phyloP scores from a whole-genome alignment of 306 rosid species.

The Dryas drummondii region DNA sequence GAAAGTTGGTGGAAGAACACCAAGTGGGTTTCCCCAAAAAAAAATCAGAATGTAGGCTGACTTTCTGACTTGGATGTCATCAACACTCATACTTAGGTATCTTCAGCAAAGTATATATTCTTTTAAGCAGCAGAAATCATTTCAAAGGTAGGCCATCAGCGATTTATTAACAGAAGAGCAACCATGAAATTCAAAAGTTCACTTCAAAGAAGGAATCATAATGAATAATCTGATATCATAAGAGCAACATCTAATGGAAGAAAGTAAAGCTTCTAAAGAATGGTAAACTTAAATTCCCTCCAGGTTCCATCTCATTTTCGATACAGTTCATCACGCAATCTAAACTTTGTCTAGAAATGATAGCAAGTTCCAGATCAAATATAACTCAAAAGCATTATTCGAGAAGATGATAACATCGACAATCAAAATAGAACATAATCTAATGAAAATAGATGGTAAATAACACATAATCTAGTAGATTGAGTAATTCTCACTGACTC shows the following conservation, averaged over 20 bases:
- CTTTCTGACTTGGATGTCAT: no score
- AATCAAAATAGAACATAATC: conserved; percentile 15
- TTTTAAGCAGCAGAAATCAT: neutral
- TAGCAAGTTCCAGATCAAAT: conserved; percentile 16
- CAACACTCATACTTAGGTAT: no score
- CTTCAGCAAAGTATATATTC: no score
- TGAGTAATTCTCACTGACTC: conserved; percentile 69
- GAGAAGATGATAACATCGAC: neutral
- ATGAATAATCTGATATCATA: neutral
- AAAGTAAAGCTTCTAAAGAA: conserved; percentile 13
- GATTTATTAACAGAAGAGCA: neutral
- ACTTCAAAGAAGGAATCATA: neutral
- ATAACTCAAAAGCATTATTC: conserved; percentile 24
- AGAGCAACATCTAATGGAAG: conserved; percentile 12
- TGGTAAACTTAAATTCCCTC: conserved; percentile 17
- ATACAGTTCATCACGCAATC: conserved; percentile 22
- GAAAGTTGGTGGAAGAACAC: no score
- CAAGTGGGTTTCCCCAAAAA: no score
- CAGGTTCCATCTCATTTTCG: conserved; percentile 32
- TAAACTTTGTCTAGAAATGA: neutral
- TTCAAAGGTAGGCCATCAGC: no score
- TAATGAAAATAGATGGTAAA: conserved; percentile 15
- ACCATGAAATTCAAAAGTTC: neutral
- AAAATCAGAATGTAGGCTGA: no score
- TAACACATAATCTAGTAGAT: conserved; percentile 49